Base-by-base conservation (phyloP, 805 yeast species). In the Ogataea allantospora region DNA sequence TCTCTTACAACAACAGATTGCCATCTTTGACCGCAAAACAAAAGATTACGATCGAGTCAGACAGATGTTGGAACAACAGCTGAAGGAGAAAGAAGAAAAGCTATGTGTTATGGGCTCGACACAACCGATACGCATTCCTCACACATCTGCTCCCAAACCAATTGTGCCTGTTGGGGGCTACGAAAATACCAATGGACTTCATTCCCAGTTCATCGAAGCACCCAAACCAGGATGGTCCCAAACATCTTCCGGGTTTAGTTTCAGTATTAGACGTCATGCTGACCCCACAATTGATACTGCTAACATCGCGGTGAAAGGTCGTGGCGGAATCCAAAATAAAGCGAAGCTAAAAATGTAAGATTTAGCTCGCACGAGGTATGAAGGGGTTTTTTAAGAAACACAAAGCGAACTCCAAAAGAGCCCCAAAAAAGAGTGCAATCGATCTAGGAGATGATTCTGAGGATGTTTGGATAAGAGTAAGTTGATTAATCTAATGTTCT, bases 301-400 rank as follows among this genome's bases (percentile, higher is more conserved):
- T 10, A 34, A 42, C 15, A 47, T 50, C 8, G 42, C 42, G 3
- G 50, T 50, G 9, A 50, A 44, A 23, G 57, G 57, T 24, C 44
- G 57, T 35, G 57, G 57, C 7, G 57, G 57, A 27, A 38, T 52
- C n/a, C 57, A 52, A 35, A 43, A 43, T 30, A 50, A 43, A 33
- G 36, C 50, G 9, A 52, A 45, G 24, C 31, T 52, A 29, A 50
- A 45, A 27, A 50, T 52, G 55, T 50, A 35, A 21, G 23, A 7
- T 21, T 21, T 21, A 23, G 19, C 9, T 34, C 14, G 17, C 25
- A 26, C 14, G 35, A 12, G 28, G 19, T 14, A 32, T 38, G 37
- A 28, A 23, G 16, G 17, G 27, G n/a, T 19, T 7, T 3, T 32
- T 27, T n/a, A 21, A 13, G 22, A 32, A 27, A 27, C 14, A 28